Evolutionary conservation across 495 filamentous ascomycete species (phyloP).

Genomic region (Hypoxylon lienhwacheense): DNA sequence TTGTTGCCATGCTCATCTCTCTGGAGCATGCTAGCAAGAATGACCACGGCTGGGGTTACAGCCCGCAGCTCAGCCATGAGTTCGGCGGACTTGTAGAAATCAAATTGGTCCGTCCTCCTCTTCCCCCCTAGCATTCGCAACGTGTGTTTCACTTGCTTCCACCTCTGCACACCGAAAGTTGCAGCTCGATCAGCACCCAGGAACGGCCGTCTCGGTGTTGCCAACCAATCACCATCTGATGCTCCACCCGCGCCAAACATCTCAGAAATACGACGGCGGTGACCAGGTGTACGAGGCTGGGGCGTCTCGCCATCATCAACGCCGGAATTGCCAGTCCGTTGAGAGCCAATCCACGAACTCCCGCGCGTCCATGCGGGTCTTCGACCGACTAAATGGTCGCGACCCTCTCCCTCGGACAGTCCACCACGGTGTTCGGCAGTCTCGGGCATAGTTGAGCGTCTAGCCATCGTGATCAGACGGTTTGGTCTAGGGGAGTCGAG

Average conservation of each 20-base stretch:
- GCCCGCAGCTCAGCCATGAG: conserved; percentile 93
- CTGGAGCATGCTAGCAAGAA: conserved; percentile 95
- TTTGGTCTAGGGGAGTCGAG: conserved; percentile 39
- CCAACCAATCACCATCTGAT: conserved; percentile 56
- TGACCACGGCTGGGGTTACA: conserved; percentile 85
- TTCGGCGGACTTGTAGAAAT: conserved; percentile 94
- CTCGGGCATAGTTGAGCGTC: conserved; percentile 71
- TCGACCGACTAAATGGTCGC: conserved; percentile 65
- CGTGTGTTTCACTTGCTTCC: conserved; percentile 82
- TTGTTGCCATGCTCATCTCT: conserved; percentile 94
- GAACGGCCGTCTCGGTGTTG: conserved; percentile 51
- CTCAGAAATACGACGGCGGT: conserved; percentile 71
- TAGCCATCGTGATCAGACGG: conserved; percentile 57
- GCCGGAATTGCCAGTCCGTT: conserved; percentile 41
- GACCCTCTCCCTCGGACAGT: conserved; percentile 87
- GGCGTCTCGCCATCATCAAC: conserved; percentile 49
- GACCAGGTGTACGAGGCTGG: conserved; percentile 64
- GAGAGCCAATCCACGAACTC: conserved; percentile 54
- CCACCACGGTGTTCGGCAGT: conserved; percentile 68
- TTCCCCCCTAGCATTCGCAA: conserved; percentile 81
- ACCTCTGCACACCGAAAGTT: conserved; percentile 80
- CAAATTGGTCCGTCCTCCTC: conserved; percentile 81
- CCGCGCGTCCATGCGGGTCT: conserved; percentile 58
- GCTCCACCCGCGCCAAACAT: conserved; percentile 61
- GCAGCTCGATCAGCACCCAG: conserved; percentile 66